phyloP scores from a whole-genome alignment of 805 yeast species.

The Helenozyma rhizophorensis region DNA sequence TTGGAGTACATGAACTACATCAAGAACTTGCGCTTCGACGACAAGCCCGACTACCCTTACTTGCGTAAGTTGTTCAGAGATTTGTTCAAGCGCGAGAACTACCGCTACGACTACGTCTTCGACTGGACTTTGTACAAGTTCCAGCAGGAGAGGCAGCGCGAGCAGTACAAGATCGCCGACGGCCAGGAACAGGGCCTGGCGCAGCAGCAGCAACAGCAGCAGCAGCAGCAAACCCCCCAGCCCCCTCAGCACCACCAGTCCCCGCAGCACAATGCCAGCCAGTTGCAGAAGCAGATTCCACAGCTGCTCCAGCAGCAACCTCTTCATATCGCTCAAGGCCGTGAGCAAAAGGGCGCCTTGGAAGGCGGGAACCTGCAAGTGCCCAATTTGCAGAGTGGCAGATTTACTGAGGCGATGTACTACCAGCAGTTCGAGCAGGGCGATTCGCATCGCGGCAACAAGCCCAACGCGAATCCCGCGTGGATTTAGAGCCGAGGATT shows the following conservation, averaged over 20 bases:
- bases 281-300: constrained; percentile 5
- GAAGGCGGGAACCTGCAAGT: not conserved
- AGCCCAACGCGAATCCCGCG: constrained; percentile 14
- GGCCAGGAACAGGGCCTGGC: constrained; percentile 18
- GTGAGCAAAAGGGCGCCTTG: constrained; percentile 1
- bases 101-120: constrained; percentile 88
- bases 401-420: constrained; percentile 1
- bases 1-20: constrained; percentile 83
- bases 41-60: constrained; percentile 90
- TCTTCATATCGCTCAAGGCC: not conserved
- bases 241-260: constrained; percentile 2
- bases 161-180: constrained; percentile 32
- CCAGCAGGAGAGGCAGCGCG: constrained; percentile 54
- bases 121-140: constrained; percentile 94
- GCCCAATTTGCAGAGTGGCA: not conserved
- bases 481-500: constrained; percentile 9
- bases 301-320: constrained; percentile 4
- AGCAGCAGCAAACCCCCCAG: constrained; percentile 3
- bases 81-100: constrained; percentile 80
- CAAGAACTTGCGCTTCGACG: constrained; percentile 88
- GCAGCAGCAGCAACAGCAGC: constrained; percentile 17
- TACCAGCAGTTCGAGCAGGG: constrained; percentile 11
- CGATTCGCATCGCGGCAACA: constrained; percentile 7
- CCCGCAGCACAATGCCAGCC: constrained; percentile 2
- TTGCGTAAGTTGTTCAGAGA: constrained; percentile 87